Evolutionary conservation across 2,329 filamentous ascomycete species (phyloP).

Genomic region (Coniochaeta sp.): DNA sequence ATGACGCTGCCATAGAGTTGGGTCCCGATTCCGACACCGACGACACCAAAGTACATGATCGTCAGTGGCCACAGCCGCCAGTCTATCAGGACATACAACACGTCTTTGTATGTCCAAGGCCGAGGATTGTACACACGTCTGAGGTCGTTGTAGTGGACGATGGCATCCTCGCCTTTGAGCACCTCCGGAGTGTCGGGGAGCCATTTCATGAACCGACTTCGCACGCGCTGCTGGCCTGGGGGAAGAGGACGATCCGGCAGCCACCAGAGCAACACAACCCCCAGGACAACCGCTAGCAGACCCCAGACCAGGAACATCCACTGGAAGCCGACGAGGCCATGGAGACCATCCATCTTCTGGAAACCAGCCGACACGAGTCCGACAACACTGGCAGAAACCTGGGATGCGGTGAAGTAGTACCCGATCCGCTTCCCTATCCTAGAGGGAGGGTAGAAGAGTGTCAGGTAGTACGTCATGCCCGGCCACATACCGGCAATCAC

Average conservation of each 20-base stretch:
- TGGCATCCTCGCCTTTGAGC: constrained; percentile 67
- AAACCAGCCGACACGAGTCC: constrained; percentile 87
- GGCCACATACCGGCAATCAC: constrained; percentile 95
- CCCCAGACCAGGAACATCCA: constrained; percentile 95
- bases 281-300: constrained; percentile 64
- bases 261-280: constrained; percentile 78
- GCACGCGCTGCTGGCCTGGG: constrained; percentile 55
- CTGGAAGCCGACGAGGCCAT: constrained; percentile 72
- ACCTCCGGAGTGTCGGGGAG: constrained; percentile 65
- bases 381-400: constrained; percentile 83
- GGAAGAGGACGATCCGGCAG: constrained; percentile 74
- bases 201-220: constrained; percentile 51
- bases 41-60: constrained; percentile 92
- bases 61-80: constrained; percentile 84
- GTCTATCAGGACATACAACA: constrained; percentile 66
- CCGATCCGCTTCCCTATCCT: constrained; percentile 83
- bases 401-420: constrained; percentile 81
- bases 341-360: constrained; percentile 77
- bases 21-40: constrained; percentile 85
- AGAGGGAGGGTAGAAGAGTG: constrained; percentile 84
- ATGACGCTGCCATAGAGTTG: constrained; percentile 86
- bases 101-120: constrained; percentile 66
- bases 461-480: constrained; percentile 88
- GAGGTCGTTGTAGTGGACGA: constrained; percentile 77
- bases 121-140: constrained; percentile 71